Evolutionary conservation across 2,329 filamentous ascomycete species (phyloP).

Genomic region (Aschersonia sp.): DNA sequence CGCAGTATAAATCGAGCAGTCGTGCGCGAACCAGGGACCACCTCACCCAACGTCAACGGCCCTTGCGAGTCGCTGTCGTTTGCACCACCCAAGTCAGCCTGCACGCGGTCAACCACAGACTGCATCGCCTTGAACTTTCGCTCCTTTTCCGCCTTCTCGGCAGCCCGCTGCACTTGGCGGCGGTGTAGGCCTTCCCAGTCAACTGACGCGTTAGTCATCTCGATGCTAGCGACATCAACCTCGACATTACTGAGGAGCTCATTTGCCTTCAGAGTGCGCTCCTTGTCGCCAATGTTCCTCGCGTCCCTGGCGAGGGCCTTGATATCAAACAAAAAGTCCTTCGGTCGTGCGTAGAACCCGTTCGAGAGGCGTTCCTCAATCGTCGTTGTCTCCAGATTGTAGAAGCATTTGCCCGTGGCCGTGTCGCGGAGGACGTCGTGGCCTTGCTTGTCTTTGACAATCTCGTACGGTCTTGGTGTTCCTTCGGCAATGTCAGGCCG

Average conservation of each 20-base stretch:
- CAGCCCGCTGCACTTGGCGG: conserved; percentile 52
- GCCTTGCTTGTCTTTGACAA: conserved; percentile 65
- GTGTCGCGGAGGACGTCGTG: conserved; percentile 63
- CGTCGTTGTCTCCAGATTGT: conserved; percentile 83
- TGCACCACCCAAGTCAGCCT: conserved; percentile 33
- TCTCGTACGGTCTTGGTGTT: conserved; percentile 61
- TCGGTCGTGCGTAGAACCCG: conserved; percentile 83
- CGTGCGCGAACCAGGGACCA: conserved; percentile 39
- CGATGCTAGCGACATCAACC: conserved; percentile 73
- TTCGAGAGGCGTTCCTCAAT: conserved; percentile 96
- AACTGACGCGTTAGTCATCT: conserved; percentile 48
- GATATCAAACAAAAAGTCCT: conserved; percentile 82
- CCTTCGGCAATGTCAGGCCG: conserved; percentile 36
- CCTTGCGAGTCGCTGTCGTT: conserved; percentile 41
- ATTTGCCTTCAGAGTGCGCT: conserved; percentile 72
- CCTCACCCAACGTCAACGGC: conserved; percentile 48
- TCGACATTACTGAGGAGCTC: conserved; percentile 89
- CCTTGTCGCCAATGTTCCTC: conserved; percentile 65
- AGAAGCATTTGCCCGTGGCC: conserved; percentile 71
- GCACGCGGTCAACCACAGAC: conserved; percentile 32
- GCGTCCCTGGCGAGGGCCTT: conserved; percentile 75
- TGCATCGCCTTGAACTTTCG: conserved; percentile 49
- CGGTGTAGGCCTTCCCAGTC: conserved; percentile 75
- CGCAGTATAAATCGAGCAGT: conserved; percentile 40
- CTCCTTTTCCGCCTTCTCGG: conserved; percentile 42